Base-by-base conservation (phyloP, 23 red algal species). In the Chondrus crispus region DNA sequence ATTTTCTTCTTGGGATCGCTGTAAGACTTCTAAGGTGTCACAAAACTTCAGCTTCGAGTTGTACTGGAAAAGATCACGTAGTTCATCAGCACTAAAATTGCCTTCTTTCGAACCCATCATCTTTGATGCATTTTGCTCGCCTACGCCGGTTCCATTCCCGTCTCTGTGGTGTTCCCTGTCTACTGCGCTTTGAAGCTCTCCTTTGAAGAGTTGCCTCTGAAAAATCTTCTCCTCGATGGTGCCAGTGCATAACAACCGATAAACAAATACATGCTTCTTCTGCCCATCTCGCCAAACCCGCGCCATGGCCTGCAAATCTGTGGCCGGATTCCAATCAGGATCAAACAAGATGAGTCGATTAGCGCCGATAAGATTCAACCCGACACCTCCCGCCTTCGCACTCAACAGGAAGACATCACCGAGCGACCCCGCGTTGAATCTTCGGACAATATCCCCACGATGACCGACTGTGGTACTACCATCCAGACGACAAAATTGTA, bases 191-290 rank as follows among this genome's bases (percentile, higher is more conserved):
- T 95, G 74, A 20, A 95, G 70, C 54, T 95, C 85, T 39, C 78
- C 77, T 62, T 98, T 98, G 75, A 98, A 98, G n/a, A 98, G 78
- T 80, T 98, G 96, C 52, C 96, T 74, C 52, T 98, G 96, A 46
- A 88, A 93, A 41, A 98, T 98, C 63, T 98, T 98, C 84, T 98
- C 96, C 62, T 98, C 96, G 74, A 98, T 98, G 1, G 96, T 98
- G 24, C 93, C 93, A 11, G 86, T 80, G 22, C 88, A 94, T 11
- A 98, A 29, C 18, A 98, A 74, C 18, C 96, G 68, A 63, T 98
- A 98, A 52, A 98, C 90, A 52, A 84, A 88, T 5, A 98, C 96
- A 19, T 68, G 85, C 69, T 86, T 90, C 63, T 95, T 93, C 79
- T 98, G 96, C 46, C 96, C 96, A 72, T 95, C 93, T 35, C 96